These are phyloP conservation scores for Protomyces inouyei DNA, from an alignment of 1,139 yeast species.

Conservation along the genomic window DNA sequence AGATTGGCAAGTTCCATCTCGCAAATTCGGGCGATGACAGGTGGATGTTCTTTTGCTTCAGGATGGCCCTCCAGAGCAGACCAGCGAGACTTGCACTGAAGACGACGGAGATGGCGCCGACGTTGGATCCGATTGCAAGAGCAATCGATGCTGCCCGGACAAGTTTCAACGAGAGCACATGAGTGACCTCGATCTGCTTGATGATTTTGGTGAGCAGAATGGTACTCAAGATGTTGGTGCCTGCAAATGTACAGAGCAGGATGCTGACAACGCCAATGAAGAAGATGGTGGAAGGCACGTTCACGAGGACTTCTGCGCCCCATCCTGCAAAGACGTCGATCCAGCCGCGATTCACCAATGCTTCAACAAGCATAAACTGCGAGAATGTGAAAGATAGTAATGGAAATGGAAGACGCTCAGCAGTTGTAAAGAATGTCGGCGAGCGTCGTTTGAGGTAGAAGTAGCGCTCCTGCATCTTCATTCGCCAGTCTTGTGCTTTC, in stretches of 20 bases:
- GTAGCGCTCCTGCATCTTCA: background rate
- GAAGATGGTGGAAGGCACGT: constrained; percentile 16
- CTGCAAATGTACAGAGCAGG: constrained; percentile 23
- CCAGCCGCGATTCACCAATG: constrained; percentile 26
- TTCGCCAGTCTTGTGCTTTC: background rate
- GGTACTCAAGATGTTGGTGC: constrained; percentile 26
- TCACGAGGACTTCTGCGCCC: constrained; percentile 1
- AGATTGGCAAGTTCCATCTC: constrained; percentile 13
- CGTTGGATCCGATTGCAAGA: constrained; percentile 19
- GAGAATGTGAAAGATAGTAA: constrained; percentile 23
- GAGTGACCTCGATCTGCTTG: background rate
- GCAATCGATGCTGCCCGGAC: constrained; percentile 20
- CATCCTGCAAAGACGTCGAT: constrained; percentile 24
- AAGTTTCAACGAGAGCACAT: background rate
- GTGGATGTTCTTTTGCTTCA: constrained; percentile 17
- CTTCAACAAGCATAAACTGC: constrained; percentile 28
- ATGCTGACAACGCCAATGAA: constrained; percentile 22
- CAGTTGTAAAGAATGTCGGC: constrained; percentile 20
- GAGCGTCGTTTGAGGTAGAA: background rate
- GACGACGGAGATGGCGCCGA: constrained; percentile 23
- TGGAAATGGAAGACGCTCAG: constrained; percentile 23
- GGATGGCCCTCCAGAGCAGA: constrained; percentile 20
- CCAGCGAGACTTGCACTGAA: constrained; percentile 27
- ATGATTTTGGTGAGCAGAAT: constrained; percentile 23
- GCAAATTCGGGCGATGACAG: constrained; percentile 17